These are phyloP conservation scores for Escallonia rubra DNA, from an alignment of 129 eudicot species.

Conservation along the genomic window DNA sequence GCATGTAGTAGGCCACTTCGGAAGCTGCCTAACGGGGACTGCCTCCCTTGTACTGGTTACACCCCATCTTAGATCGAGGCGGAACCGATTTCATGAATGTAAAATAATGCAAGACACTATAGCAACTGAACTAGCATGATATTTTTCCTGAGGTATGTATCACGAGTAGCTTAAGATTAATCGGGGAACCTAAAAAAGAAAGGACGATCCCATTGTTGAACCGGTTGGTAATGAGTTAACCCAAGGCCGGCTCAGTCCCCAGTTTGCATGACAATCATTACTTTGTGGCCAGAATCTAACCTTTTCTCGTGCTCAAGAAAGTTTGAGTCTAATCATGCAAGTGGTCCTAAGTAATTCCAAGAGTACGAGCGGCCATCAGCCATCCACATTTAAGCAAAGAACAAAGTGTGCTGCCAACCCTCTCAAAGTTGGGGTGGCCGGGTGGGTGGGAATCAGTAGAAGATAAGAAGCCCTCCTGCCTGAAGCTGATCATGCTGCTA, in stretches of 20 bases:
- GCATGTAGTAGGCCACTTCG: too few relatives aligned
- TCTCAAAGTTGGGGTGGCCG: slow-evolving; percentile 8
- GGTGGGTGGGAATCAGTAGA: too few relatives aligned
- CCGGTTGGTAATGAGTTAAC: slow-evolving; percentile 3
- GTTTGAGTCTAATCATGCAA: neutral
- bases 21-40: too few relatives aligned
- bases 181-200: too few relatives aligned
- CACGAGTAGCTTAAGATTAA: too few relatives aligned
- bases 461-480: neutral
- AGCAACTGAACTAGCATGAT: too few relatives aligned
- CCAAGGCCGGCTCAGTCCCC: neutral
- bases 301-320: slow-evolving; percentile 7
- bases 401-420: neutral
- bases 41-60: too few relatives aligned
- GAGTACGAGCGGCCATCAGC: neutral
- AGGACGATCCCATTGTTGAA: neutral
- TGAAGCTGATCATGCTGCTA: neutral
- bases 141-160: too few relatives aligned
- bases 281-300: neutral
- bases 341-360: neutral
- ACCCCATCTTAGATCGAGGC: too few relatives aligned
- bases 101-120: too few relatives aligned
- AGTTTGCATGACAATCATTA: too few relatives aligned
- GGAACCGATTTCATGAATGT: too few relatives aligned
- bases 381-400: slow-evolving; percentile 5